A percentile compares a stretch with the other conserved stretches of the same genome.
Conservation (phyloP, 257 asterid species). For the Euphrasia confusa region DNA sequence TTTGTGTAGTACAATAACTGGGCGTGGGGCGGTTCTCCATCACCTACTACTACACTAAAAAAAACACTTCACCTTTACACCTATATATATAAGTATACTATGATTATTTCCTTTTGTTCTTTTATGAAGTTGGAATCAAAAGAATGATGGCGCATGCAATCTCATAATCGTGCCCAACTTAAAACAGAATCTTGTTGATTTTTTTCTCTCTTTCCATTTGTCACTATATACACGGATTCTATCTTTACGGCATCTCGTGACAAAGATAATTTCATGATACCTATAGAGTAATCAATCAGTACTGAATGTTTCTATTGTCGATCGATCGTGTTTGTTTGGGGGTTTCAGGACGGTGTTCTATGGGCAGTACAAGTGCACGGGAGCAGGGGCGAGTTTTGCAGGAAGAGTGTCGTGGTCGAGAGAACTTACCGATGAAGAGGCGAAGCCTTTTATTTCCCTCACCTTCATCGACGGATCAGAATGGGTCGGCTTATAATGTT, state of each 20-base stretch:
- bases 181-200: slow-evolving; percentile 23
- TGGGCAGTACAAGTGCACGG: slow-evolving; percentile 92
- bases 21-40: slow-evolving; percentile 32
- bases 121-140: neutral
- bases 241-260: slow-evolving; percentile 1
- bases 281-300: slow-evolving; percentile 9
- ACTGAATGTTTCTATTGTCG: slow-evolving; percentile 3
- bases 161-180: neutral
- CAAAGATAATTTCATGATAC: neutral
- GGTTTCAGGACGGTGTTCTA: slow-evolving; percentile 82
- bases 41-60: slow-evolving; percentile 10
- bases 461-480: slow-evolving; percentile 84
- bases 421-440: slow-evolving; percentile 84
- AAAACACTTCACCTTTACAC: slow-evolving; percentile 14
- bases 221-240: slow-evolving; percentile 1
- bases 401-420: slow-evolving; percentile 96
- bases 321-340: slow-evolving; percentile 10
- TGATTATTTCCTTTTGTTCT: neutral
- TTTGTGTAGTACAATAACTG: neutral
- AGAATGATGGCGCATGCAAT: neutral
- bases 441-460: slow-evolving; percentile 88
- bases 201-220: slow-evolving; percentile 17
- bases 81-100: neutral
- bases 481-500: slow-evolving; percentile 52
- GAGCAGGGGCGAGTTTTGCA: slow-evolving; percentile 83